These are phyloP conservation scores for Candolleomyces efflorescens DNA, from an alignment of 768 basidiomycete genomes.

Conservation along the genomic window DNA sequence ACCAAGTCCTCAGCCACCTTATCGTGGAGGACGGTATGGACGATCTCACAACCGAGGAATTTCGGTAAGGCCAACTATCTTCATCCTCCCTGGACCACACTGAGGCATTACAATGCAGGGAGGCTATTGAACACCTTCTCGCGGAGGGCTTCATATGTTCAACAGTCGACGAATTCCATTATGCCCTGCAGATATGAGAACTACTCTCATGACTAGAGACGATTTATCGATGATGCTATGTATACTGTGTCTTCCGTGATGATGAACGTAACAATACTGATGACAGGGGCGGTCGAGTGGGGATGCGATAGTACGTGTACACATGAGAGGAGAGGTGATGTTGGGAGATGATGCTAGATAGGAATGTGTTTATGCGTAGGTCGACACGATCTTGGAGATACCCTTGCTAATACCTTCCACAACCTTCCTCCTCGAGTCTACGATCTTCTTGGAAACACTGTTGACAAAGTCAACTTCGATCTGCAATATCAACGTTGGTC, in stretches of 20 bases:
- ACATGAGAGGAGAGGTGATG: constrained; percentile 8
- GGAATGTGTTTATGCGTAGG: constrained; percentile 19
- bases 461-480: constrained; percentile 62
- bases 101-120: constrained; percentile 8
- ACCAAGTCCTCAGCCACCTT: neutral
- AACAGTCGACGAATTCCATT: constrained; percentile 23
- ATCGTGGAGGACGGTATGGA: neutral
- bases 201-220: no score
- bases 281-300: neutral
- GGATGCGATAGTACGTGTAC: neutral
- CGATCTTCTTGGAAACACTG: constrained; percentile 57
- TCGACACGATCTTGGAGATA: constrained; percentile 46
- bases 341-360: constrained; percentile 1
- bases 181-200: constrained; percentile 6
- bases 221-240: no score
- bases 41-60: neutral
- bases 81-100: neutral
- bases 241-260: no score
- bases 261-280: neutral
- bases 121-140: constrained; percentile 18
- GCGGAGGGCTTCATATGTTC: constrained; percentile 20
- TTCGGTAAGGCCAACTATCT: neutral
- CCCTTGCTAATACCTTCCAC: constrained; percentile 72
- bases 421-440: constrained; percentile 68
- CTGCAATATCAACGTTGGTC: constrained; percentile 39